Evolutionary conservation across 345 rosid species (phyloP).

Genomic region (Pistacia integerrima): DNA sequence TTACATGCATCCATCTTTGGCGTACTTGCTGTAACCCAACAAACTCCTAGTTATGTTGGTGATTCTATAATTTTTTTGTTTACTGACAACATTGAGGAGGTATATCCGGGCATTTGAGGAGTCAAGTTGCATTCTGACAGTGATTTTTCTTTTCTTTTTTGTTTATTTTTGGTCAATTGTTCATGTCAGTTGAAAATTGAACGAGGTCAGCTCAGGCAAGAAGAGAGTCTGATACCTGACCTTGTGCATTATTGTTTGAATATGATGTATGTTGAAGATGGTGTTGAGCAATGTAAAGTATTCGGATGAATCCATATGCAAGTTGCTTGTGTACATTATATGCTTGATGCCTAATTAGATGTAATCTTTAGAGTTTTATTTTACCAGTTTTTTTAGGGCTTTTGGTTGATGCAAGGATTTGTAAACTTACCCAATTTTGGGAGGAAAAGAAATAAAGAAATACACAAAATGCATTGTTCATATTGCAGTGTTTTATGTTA

Average conservation of each 20-base stretch:
- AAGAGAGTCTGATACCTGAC: slow-evolving; percentile 5
- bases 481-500: not conserved
- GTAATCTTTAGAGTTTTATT: slow-evolving; percentile 17
- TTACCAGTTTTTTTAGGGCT: not conserved
- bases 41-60: slow-evolving; percentile 15
- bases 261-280: not conserved
- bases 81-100: slow-evolving; percentile 23
- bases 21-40: slow-evolving; percentile 20
- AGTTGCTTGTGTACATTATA: slow-evolving; percentile 8
- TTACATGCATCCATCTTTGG: slow-evolving; percentile 6
- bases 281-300: slow-evolving; percentile 9
- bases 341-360: slow-evolving; percentile 14
- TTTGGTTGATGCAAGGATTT: slow-evolving; percentile 10
- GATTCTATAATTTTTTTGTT: slow-evolving; percentile 19
- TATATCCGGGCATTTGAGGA: not conserved
- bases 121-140: slow-evolving; percentile 6
- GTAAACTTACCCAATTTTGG: slow-evolving; percentile 24
- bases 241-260: not conserved
- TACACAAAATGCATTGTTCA: slow-evolving; percentile 3
- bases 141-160: not conserved
- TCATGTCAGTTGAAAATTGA: not conserved
- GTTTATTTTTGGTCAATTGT: slow-evolving; percentile 7
- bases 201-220: not conserved
- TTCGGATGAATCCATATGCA: slow-evolving; percentile 5
- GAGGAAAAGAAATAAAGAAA: not conserved